Base-by-base conservation (phyloP, 164 flowering plant genomes). In the Berberis thunbergii region DNA sequence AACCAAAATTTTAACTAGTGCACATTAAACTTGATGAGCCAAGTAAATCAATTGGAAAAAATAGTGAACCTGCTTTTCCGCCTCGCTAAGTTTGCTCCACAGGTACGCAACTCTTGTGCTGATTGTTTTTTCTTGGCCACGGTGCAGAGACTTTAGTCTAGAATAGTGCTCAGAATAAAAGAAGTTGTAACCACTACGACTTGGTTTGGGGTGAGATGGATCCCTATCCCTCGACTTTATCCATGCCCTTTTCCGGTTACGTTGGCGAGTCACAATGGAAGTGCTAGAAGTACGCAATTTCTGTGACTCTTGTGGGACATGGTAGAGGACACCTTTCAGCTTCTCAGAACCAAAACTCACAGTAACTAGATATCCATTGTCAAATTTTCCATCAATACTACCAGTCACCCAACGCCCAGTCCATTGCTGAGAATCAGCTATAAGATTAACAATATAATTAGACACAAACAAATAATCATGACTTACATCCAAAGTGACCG, bases 251-350 rank as follows among this genome's bases (percentile, higher is more conserved):
- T 76, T 85, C 69, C 80, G 67, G 11, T 9, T 75, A 43, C 75
- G 69, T 59, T 59, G 79, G 63, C 69, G 62, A 50, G 77, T 64
- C n/a, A 42, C 40, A 11, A 4, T 69, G 44, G 71, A 64, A 75
- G 74, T 6, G 59, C 58, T 62, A 39, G 73, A 56, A 73, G 59
- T 72, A 43, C 66, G 72, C 42, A 78, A 68, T 39, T n/a, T 49
- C 38, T 71, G 59, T 48, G 69, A 53, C 45, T 49, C 68, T 4
- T 42, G 40, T 43, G 97, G 86, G 62, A 65, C 63, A 69, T 91
- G 95, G 75, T 91, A 91, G 40, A 91, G 64, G 66, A 91, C 84
- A 45, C 97, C 97, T 73, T 74, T 83, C 67, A 88, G 83, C 68
- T 72, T 65, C 54, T 83, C 84, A 55, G 84, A 70, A 41, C 88